Conservation (phyloP, 345 rosid genomes). For the Iberis pinnata region DNA sequence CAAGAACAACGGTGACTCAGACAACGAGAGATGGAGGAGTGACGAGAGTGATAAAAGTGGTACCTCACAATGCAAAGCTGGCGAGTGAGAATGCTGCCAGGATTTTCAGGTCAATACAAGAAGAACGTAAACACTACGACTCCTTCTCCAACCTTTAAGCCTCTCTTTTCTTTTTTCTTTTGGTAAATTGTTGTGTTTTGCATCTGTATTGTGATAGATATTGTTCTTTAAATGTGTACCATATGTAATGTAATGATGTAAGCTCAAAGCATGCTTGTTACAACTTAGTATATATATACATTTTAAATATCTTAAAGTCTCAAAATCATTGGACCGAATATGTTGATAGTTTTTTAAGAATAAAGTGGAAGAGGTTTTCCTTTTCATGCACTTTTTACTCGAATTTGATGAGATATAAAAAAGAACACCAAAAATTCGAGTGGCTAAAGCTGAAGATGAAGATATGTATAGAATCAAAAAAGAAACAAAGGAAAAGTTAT, state of each 20-base stretch:
- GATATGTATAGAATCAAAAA: no score
- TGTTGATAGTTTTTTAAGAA: no score
- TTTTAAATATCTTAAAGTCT: no score
- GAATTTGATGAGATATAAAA: no score
- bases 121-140: constrained; percentile 55
- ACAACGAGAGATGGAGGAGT: constrained; percentile 36
- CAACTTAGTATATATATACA: no score
- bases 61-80: constrained; percentile 68
- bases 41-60: constrained; percentile 64
- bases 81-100: constrained; percentile 83
- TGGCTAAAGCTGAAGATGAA: no score
- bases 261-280: no score
- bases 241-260: constrained; percentile 6
- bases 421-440: no score
- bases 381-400: no score
- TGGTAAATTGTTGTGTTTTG: not conserved
- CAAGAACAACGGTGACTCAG: constrained; percentile 43
- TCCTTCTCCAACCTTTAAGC: constrained; percentile 3
- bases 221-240: not conserved
- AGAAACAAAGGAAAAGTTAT: no score
- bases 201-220: constrained; percentile 15
- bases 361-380: no score
- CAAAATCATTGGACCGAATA: no score
- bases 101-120: constrained; percentile 82
- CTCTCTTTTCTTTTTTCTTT: not conserved